Percentiles rank a stretch among this genome's conserved stretches.
Conservation (phyloP, 352 stramenopile genomes). For the Globisporangium barbulae region DNA sequence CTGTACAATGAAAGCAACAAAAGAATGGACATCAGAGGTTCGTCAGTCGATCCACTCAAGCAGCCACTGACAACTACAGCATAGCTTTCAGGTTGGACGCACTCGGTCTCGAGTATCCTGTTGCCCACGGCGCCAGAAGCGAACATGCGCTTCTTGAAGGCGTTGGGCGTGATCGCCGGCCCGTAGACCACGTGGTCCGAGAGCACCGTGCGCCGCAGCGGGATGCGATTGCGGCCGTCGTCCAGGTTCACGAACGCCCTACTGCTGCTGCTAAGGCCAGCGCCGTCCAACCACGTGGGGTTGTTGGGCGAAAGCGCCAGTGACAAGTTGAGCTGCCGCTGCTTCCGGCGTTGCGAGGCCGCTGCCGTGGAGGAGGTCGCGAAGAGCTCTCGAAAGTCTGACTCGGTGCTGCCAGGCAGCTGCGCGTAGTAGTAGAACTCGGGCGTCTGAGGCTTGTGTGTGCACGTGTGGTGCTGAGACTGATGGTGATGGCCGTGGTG, state of each 20-base stretch:
- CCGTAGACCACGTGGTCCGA: conserved; percentile 69
- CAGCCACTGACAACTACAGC: background rate
- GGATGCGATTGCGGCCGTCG: conserved; percentile 60
- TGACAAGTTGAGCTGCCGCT: conserved; percentile 8
- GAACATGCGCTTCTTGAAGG: conserved; percentile 19
- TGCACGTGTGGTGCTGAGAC: background rate
- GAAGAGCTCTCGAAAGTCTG: conserved; percentile 16
- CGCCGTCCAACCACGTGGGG: conserved; percentile 10
- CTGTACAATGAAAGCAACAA: background rate
- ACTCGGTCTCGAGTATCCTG: conserved; percentile 8
- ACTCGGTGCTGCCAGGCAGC: background rate
- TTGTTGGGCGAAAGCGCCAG: conserved; percentile 11
- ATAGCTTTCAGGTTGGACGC: background rate
- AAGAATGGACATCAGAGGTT: background rate
- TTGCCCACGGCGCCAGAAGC: background rate
- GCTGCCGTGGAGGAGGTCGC: conserved; percentile 4
- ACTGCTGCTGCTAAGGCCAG: background rate
- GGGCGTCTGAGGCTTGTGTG: background rate
- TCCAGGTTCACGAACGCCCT: conserved; percentile 43
- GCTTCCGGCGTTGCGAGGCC: conserved; percentile 15
- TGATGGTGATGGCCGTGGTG: conserved; percentile 6
- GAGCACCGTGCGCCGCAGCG: conserved; percentile 39
- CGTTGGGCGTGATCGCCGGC: conserved; percentile 51
- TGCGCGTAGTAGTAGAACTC: conserved; percentile 1
- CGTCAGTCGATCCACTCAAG: background rate